Base-by-base conservation (phyloP, 352 stramenopile genomes). In the Pythium grandisporangium region DNA sequence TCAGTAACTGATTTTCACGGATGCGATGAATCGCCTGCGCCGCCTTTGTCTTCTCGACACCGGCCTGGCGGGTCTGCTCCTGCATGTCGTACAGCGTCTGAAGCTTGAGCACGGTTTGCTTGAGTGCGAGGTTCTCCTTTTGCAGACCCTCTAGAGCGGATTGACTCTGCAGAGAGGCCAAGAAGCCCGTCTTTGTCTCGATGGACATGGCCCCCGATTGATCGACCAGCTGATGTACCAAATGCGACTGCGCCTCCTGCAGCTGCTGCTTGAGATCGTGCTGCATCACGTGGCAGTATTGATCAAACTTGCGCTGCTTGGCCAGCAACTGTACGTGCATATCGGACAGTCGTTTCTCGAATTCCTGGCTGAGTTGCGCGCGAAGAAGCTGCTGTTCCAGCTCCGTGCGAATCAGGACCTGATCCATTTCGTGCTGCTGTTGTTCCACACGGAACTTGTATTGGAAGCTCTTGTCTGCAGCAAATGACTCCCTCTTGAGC, bases 41-140 rank as follows among this genome's bases (percentile, higher is more conserved):
- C n/a, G 63, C 36, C 8, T 55, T 30, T 42, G 80, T 66, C 6
- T 71, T 61, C 17, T 85, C 73, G 20, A 42, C 47, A 4, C 50
- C 55, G 2, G 58, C 51, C 14, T 40, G 43, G 4, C 71, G 63
- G 10, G 50, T 69, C 24, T 84, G 58, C 20, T 76, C 63, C 33
- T 86, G 70, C 57, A 83, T 78, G 20, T 72, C 60, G 16, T 70
- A 61, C 12, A 87, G 45, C 12, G 76, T 58, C n/a, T 83, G 69
- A 6, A 90, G 49, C 26, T 78, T 82, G 6, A 87, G 42, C 10
- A 87, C 42, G 8, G 73, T 75, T 50, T 83, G 70, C 42, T 84
- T 84, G 35, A 90, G 58, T 14, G 58, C 43, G 8, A 71, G 53
- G 33, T 85, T 90, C 39, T 90, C 76, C 14, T 69, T 58, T n/a